Evolutionary conservation across 169 alveolate genomes (phyloP).

Genomic region (Cryptosporidium baileyi): DNA sequence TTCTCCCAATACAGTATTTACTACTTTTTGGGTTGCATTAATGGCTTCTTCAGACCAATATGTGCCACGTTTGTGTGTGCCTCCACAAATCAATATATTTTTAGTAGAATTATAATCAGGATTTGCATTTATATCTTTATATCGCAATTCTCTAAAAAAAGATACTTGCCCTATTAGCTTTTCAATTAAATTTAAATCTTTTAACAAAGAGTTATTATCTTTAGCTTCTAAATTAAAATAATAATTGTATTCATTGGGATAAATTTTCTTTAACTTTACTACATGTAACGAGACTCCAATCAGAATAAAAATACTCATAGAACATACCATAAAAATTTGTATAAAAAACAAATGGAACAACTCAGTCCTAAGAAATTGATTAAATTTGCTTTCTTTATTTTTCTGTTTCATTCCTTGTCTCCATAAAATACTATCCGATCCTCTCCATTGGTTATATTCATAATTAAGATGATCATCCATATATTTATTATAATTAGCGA

Average conservation of each 20-base stretch:
- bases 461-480: too few relatives aligned
- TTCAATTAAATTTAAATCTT: constrained; percentile 4
- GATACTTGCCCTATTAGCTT: constrained; percentile 38
- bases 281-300: constrained; percentile 49
- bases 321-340: constrained; percentile 28
- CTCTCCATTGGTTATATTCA: too few relatives aligned
- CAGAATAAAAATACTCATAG: constrained; percentile 41
- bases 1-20: constrained; percentile 5
- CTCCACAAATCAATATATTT: constrained; percentile 60
- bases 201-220: neutral
- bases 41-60: constrained; percentile 26
- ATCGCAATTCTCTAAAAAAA: constrained; percentile 11
- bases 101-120: neutral
- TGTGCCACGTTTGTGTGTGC: constrained; percentile 31
- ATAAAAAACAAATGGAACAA: constrained; percentile 6
- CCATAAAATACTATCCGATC: too few relatives aligned
- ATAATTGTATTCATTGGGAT: constrained; percentile 13
- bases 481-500: too few relatives aligned
- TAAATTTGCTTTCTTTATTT: neutral
- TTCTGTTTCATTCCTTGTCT: neutral
- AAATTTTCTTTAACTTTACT: constrained; percentile 33
- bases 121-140: neutral
- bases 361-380: neutral
- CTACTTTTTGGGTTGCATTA: neutral
- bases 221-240: neutral